Evolutionary conservation across 2,329 filamentous ascomycete species (phyloP), one percentile per base, ranked within the genome.

Genomic region (Penicillium nordicum): DNA sequence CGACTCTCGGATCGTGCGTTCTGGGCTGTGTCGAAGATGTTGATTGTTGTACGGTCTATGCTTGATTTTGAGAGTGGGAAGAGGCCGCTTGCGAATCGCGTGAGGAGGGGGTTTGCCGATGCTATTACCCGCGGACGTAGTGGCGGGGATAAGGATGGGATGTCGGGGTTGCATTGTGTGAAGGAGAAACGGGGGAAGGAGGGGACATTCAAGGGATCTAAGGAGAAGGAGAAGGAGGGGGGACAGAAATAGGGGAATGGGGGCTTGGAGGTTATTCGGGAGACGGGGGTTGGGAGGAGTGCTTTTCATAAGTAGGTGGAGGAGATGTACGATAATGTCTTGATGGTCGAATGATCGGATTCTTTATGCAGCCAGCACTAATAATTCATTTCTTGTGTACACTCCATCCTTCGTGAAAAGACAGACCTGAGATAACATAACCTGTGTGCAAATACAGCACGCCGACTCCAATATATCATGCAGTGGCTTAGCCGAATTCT

Each of bases 31-130:
- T 68, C 70, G 21, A 65, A 70, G 2, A 73, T 78, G 62, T 61
- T 78, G 3, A 67, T 69, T 14, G 66, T 76, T 3, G 60, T 74
- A 1, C 63, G 73, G 18, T 67, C 68, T 41, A 78, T 77, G 71
- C 53, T 78, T 37, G 66, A 67, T 36, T 61, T 67, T 29, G 71
- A 74, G 21, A 69, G 71, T 4, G 62, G 62, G 45, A 63, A 60
- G 9, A 64, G 76, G 5, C 69, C 73, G 6, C 62, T 62, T 4
- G 73, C 72, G 14, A 59, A 62, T 3, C 62, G 70, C 3, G 70
- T 77, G 5, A 65, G 71, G 53, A 64, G 55, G 58, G 47, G 49
- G 6, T 64, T 67, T 54, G 57, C 45, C 4, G 54, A 50, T 16
- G 63, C 58, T 10, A 54, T 65, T 42, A 30, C 43, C 37, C 36